Evolutionary conservation across 306 rosid genomes (phyloP).

Genomic region (Arachis hypogaea): DNA sequence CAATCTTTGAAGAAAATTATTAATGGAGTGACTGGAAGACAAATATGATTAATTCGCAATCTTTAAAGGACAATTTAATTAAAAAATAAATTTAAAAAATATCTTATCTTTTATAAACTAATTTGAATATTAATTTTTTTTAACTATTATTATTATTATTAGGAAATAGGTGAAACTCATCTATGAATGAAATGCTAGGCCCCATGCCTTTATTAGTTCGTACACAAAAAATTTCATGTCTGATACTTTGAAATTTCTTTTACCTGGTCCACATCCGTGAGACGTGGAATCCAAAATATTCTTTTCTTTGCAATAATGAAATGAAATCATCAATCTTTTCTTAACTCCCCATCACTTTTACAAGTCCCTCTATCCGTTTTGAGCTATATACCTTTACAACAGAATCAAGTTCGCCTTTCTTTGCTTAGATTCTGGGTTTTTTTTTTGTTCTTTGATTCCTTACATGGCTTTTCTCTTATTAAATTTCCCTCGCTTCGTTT

Average conservation of each 20-base stretch:
- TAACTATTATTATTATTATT: no score
- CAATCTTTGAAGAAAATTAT: no score
- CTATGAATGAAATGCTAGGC: no score
- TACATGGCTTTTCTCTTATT: conserved; percentile 35
- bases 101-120: no score
- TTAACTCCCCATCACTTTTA: conserved; percentile 33
- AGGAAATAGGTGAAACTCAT: no score
- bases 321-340: background rate
- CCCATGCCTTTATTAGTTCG: no score
- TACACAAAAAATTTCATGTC: no score
- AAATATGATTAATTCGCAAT: no score
- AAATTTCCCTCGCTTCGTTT: conserved; percentile 30
- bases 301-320: conserved; percentile 23
- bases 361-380: conserved; percentile 42
- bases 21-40: no score
- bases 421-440: conserved; percentile 71
- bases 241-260: background rate
- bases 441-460: conserved; percentile 44
- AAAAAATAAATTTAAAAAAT: no score
- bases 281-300: conserved; percentile 31
- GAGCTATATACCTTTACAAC: conserved; percentile 43
- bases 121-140: no score
- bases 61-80: no score
- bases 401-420: conserved; percentile 38
- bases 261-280: background rate